Evolutionary conservation across 306 rosid species (phyloP).

Genomic region (Hylodesmum podocarpum): DNA sequence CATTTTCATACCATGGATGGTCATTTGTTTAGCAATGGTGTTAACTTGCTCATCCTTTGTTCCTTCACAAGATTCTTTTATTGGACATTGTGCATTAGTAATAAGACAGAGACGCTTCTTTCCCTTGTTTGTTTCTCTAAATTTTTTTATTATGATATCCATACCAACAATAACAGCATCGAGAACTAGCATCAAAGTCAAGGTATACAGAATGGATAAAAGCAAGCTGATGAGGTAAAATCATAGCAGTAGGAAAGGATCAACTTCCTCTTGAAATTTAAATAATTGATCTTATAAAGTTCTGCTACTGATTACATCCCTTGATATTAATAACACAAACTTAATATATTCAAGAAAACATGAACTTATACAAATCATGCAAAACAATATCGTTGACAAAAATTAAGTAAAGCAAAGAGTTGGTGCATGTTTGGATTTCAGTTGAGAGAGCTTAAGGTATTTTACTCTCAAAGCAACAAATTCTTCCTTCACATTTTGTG

Average conservation of each 20-base stretch:
- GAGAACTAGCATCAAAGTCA: conserved; percentile 75
- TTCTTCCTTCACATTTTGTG: too few relatives aligned
- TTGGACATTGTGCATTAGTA: conserved; percentile 74
- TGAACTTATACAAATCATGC: not conserved
- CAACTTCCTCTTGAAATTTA: conserved; percentile 20
- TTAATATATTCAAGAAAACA: not conserved
- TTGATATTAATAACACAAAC: not conserved
- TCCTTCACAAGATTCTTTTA: conserved; percentile 74
- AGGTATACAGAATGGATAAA: conserved; percentile 43
- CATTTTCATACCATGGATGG: conserved; percentile 72
- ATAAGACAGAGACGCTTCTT: conserved; percentile 80
- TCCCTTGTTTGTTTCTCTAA: conserved; percentile 66
- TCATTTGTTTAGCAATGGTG: conserved; percentile 75
- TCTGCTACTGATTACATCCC: not conserved
- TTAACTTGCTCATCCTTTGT: conserved; percentile 81
- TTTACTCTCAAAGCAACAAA: too few relatives aligned
- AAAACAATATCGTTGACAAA: not conserved
- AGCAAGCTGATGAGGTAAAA: not conserved
- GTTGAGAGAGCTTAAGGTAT: too few relatives aligned
- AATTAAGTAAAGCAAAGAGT: not conserved
- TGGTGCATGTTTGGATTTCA: too few relatives aligned
- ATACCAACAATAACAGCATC: conserved; percentile 89
- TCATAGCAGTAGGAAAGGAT: not conserved
- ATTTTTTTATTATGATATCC: conserved; percentile 92
- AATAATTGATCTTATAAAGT: conserved; percentile 5